Percentiles rank a stretch among this genome's conserved stretches.
Conservation (phyloP, 2,329 filamentous ascomycete genomes). For the Akanthomyces dipterigenus region DNA sequence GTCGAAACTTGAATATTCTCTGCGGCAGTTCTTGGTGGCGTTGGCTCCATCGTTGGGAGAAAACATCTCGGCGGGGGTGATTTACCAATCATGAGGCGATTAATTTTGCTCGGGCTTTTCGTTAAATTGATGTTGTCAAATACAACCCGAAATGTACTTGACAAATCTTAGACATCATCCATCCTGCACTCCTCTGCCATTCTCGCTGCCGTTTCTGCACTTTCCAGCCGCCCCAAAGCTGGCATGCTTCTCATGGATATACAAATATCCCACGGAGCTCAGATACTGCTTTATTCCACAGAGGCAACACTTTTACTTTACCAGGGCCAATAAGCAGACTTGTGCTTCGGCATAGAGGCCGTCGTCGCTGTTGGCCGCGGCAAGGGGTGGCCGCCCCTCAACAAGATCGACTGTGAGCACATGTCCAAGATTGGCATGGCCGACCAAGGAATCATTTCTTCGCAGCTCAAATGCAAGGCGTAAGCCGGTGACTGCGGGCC, state of each 20-base stretch:
- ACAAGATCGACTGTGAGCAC: constrained; percentile 20
- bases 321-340: not conserved
- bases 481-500: constrained; percentile 24
- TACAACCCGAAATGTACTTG: too few species aligned
- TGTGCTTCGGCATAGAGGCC: not conserved
- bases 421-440: constrained; percentile 21
- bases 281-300: not conserved
- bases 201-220: not conserved
- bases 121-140: too few species aligned
- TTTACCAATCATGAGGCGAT: not conserved
- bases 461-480: constrained; percentile 17
- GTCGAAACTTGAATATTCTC: too few species aligned
- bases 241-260: not conserved
- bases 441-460: constrained; percentile 19
- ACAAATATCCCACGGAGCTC: not conserved
- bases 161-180: not conserved
- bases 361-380: constrained; percentile 10
- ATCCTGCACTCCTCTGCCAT: not conserved
- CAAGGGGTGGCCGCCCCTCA: constrained; percentile 16
- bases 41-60: too few species aligned
- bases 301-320: not conserved
- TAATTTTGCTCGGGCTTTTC: too few species aligned
- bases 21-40: too few species aligned
- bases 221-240: not conserved
- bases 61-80: too few species aligned